Conservation (phyloP, 78 protist genomes). For the Speleostelium caveatum region DNA sequence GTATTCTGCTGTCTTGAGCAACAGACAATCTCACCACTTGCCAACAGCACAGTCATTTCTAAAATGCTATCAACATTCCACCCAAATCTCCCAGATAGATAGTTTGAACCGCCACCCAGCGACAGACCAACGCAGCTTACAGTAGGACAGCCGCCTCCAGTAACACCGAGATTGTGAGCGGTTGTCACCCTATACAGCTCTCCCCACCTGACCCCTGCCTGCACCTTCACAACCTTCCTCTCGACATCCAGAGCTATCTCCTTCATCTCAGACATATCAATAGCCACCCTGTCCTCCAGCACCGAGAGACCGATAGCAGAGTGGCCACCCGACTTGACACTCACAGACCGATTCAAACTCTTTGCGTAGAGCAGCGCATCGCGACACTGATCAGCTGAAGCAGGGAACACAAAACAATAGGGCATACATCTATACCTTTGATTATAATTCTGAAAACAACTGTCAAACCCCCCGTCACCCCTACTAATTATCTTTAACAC, state of each 20-base stretch:
- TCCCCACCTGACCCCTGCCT: slow-evolving; percentile 23
- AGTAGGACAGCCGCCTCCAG: slow-evolving; percentile 58
- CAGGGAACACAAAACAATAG: not conserved
- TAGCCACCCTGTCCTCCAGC: slow-evolving; percentile 1
- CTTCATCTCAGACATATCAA: slow-evolving; percentile 36
- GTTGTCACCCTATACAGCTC: slow-evolving; percentile 25
- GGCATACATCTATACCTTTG: not conserved
- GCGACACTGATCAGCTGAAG: not conserved
- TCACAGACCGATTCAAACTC: not conserved
- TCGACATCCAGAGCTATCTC: not conserved
- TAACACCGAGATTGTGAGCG: not conserved
- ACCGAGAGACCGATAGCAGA: slow-evolving; percentile 13
- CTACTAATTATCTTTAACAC: not conserved
- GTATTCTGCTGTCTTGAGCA: not conserved
- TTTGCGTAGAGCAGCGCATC: slow-evolving; percentile 20
- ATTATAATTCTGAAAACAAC: not conserved
- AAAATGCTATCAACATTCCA: slow-evolving; percentile 11
- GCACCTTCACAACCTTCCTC: not conserved
- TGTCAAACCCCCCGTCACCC: not conserved
- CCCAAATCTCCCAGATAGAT: slow-evolving; percentile 13
- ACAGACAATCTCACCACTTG: not conserved
- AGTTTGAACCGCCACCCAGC: slow-evolving; percentile 39
- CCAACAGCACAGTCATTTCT: slow-evolving; percentile 2
- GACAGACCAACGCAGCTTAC: slow-evolving; percentile 33
- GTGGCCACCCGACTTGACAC: slow-evolving; percentile 50